A percentile compares a stretch with the other conserved stretches of the same genome.
Evolutionary conservation across 306 rosid species (phyloP).

Genomic region (Nissolia schottii): DNA sequence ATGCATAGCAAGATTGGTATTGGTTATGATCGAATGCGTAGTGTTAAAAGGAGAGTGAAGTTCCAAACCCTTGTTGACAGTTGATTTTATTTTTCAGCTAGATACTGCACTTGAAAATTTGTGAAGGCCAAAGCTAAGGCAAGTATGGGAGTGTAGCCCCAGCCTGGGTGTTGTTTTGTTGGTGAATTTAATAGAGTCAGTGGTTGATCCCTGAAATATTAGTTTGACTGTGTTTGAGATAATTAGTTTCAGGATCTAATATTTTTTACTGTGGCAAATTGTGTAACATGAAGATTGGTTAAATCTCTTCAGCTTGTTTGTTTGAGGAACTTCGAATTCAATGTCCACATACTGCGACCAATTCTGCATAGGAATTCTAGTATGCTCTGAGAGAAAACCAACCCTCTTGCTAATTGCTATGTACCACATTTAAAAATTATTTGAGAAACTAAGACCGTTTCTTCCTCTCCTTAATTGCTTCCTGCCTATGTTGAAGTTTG

Average conservation of each 20-base stretch:
- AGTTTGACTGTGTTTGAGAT: not conserved
- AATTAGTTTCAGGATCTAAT: not conserved
- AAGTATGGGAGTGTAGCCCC: not conserved
- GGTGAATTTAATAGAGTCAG: not conserved
- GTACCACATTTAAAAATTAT: too few relatives aligned
- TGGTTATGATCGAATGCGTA: slow-evolving; percentile 79
- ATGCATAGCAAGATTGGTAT: slow-evolving; percentile 91
- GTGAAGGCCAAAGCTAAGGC: not conserved
- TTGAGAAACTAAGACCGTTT: too few relatives aligned
- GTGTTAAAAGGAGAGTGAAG: slow-evolving; percentile 74
- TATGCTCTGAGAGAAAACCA: too few relatives aligned
- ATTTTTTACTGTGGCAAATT: not conserved
- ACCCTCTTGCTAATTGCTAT: too few relatives aligned
- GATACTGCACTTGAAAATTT: slow-evolving; percentile 9
- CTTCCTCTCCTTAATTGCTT: not conserved
- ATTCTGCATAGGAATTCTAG: too few relatives aligned
- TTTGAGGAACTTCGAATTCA: not conserved
- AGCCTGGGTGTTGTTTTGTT: not conserved
- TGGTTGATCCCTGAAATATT: not conserved
- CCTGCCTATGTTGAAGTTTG: not conserved
- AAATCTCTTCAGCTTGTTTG: not conserved
- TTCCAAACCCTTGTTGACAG: slow-evolving; percentile 55
- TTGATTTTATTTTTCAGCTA: slow-evolving; percentile 15
- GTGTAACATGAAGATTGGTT: not conserved
- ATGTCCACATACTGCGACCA: not conserved